Conservation (phyloP, 2,329 filamentous ascomycete species). For the Cladosporium colombiae region DNA sequence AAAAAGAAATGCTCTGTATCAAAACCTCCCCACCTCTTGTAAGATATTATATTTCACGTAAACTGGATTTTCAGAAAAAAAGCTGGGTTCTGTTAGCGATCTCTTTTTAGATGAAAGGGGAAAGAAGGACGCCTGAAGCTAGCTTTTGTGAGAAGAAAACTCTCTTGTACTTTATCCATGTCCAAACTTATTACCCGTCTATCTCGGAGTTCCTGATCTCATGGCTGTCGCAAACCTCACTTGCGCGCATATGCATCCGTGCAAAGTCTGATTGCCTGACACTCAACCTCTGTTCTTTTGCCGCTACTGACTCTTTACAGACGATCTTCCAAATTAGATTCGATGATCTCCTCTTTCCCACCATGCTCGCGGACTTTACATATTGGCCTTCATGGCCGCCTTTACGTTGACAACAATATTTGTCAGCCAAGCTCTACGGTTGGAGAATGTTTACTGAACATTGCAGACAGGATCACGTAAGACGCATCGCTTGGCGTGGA, state of each 20-base stretch:
- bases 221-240: not conserved
- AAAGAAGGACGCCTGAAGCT: not conserved
- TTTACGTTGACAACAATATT: not conserved
- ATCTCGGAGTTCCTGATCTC: too few relatives aligned
- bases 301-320: not conserved
- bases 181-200: not conserved
- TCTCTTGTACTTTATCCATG: not conserved
- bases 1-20: constrained; percentile 1
- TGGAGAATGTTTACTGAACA: not conserved
- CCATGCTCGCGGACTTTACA: not conserved
- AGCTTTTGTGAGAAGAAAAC: not conserved
- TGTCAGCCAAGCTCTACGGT: not conserved
- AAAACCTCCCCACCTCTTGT: constrained; percentile 13
- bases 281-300: too few relatives aligned
- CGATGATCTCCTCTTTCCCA: too few relatives aligned
- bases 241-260: not conserved
- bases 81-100: not conserved
- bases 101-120: not conserved
- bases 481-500: not conserved
- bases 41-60: not conserved
- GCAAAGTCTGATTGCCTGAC: not conserved
- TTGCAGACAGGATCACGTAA: not conserved
- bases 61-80: not conserved
- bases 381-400: not conserved
- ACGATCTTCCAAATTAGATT: too few relatives aligned